Conservation (phyloP, 2,329 filamentous ascomycete species). For the Nothopassalora personata region DNA sequence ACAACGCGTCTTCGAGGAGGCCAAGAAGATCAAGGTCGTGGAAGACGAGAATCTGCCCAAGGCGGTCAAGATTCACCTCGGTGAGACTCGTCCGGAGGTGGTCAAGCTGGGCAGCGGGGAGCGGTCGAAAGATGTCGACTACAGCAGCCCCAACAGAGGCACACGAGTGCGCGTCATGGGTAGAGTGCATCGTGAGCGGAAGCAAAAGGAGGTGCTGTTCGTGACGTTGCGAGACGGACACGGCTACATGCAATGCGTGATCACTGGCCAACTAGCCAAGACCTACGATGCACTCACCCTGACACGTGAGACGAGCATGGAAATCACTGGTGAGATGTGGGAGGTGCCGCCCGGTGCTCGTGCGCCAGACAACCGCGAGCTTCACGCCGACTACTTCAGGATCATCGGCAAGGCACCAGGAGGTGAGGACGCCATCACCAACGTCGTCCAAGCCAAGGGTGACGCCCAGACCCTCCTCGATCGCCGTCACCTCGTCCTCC, state of each 20-base stretch:
- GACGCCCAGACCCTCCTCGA: conserved; percentile 72
- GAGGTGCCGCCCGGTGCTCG: conserved; percentile 71
- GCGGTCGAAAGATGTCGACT: conserved; percentile 47
- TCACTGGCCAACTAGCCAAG: conserved; percentile 76
- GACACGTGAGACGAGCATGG: conserved; percentile 80
- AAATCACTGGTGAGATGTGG: conserved; percentile 76
- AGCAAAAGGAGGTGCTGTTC: conserved; percentile 81
- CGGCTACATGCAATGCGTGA: conserved; percentile 76
- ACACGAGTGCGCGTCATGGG: conserved; percentile 75
- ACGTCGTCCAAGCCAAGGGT: conserved; percentile 64
- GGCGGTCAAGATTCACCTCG: conserved; percentile 70
- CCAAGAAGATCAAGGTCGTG: conserved; percentile 67
- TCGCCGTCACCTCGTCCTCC: conserved; percentile 76
- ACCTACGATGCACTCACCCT: conserved; percentile 88
- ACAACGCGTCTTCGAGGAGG: conserved; percentile 68
- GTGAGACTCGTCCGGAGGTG: conserved; percentile 59
- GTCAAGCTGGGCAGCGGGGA: conserved; percentile 51
- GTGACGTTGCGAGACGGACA: conserved; percentile 82
- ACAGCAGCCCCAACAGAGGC: conserved; percentile 53
- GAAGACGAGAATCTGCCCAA: conserved; percentile 69
- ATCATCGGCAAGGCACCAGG: conserved; percentile 72
- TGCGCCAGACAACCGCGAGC: conserved; percentile 77
- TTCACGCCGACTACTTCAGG: conserved; percentile 85
- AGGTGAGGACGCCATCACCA: conserved; percentile 87
- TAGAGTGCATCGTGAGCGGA: conserved; percentile 72